Evolutionary conservation across 2,329 filamentous ascomycete genomes (phyloP).

Genomic region (Didymella keratinophila): DNA sequence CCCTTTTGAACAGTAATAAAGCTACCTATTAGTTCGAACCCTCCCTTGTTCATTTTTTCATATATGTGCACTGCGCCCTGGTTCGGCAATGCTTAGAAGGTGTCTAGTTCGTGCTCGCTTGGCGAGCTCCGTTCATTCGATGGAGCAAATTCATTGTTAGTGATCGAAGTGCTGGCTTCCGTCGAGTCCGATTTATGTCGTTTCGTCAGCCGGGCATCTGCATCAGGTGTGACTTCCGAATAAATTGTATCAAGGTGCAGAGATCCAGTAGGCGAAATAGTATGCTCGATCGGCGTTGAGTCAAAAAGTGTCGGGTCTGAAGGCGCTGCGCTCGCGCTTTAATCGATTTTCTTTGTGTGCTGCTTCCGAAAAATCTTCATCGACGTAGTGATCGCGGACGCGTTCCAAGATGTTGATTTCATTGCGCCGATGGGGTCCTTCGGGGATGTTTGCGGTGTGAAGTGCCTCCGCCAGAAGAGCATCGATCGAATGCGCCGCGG

Average conservation of each 20-base stretch:
- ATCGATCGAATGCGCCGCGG: neutral
- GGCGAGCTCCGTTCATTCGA: constrained; percentile 23
- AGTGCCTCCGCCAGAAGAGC: neutral
- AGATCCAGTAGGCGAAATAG: neutral
- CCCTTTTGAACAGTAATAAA: neutral
- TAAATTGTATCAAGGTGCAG: neutral
- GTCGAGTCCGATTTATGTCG: neutral
- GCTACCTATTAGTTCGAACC: neutral
- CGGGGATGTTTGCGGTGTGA: neutral
- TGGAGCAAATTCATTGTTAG: constrained; percentile 8
- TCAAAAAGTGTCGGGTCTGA: neutral
- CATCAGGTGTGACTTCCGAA: neutral
- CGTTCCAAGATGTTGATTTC: too few species aligned
- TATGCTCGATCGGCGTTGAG: neutral
- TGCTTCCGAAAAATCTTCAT: too few species aligned
- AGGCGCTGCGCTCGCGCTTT: neutral
- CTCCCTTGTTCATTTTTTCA: neutral
- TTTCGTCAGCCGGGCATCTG: neutral
- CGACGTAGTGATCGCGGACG: too few species aligned
- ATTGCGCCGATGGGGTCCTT: too few species aligned
- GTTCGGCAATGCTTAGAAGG: neutral
- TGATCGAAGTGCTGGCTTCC: neutral
- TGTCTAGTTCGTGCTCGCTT: constrained; percentile 2
- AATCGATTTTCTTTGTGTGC: neutral
- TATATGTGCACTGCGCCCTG: neutral